A percentile compares a stretch with the other conserved stretches of the same genome.
These are phyloP conservation scores for Chaetomium globosum DNA, from an alignment of 2,329 filamentous ascomycete species.

Conservation along the genomic window DNA sequence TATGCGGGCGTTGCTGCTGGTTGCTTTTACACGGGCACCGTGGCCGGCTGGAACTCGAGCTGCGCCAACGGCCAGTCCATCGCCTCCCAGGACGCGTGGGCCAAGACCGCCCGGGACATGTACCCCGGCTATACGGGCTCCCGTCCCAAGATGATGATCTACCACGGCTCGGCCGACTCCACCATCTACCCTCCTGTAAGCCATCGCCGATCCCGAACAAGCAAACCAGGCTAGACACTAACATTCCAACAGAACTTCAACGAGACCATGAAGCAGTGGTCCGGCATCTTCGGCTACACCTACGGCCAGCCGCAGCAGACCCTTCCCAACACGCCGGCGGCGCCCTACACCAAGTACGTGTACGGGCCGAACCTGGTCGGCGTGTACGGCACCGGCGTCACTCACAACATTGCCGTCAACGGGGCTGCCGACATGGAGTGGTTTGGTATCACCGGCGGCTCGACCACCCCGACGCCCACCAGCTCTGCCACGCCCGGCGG, in stretches of 20 bases:
- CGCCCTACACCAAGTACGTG: slow-evolving; percentile 45
- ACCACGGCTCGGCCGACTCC: slow-evolving; percentile 46
- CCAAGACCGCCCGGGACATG: slow-evolving; percentile 48
- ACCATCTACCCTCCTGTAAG: slow-evolving; percentile 39
- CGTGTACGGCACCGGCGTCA: slow-evolving; percentile 42
- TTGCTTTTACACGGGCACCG: slow-evolving; percentile 53
- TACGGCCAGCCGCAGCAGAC: slow-evolving; percentile 37
- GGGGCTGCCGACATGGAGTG: slow-evolving; percentile 43
- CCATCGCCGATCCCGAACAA: not conserved
- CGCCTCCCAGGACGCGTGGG: slow-evolving; percentile 48
- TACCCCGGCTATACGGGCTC: slow-evolving; percentile 54
- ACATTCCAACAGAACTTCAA: slow-evolving; percentile 41
- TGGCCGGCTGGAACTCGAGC: slow-evolving; percentile 55
- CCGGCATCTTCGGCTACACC: slow-evolving; percentile 48
- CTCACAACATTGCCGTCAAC: slow-evolving; percentile 43
- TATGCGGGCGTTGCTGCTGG: slow-evolving; percentile 59
- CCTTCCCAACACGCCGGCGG: slow-evolving; percentile 41
- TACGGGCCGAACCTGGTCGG: slow-evolving; percentile 43
- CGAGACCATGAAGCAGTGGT: slow-evolving; percentile 52
- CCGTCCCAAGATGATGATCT: slow-evolving; percentile 45
- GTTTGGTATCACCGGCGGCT: slow-evolving; percentile 40
- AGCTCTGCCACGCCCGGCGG: not conserved
- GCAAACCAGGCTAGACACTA: not conserved
- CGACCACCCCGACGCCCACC: slow-evolving; percentile 16
- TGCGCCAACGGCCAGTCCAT: slow-evolving; percentile 56